Evolutionary conservation across 306 rosid species (phyloP), one percentile per base, ranked within the genome.

Genomic region (Cicer judaicum): DNA sequence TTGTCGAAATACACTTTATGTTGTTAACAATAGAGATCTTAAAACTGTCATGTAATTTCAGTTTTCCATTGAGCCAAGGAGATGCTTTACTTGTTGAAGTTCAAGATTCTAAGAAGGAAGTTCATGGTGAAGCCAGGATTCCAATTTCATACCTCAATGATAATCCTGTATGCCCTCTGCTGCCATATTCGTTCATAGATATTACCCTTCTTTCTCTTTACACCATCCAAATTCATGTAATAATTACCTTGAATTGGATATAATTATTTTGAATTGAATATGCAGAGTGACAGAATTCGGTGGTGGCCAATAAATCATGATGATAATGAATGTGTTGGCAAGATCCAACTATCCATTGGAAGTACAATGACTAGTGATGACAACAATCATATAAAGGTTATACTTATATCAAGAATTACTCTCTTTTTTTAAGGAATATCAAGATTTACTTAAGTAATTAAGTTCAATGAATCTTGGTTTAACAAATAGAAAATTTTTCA

Each of bases 291-390:
- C 63, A 87, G 79, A 81, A 81, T 88, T 74, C 88, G 88, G 42
- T 92, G 99, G 99, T 94, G 99, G 99, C 91, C 95, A 61, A 82
- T 94, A 65, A 89, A 86, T 86, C 99, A 84, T 75, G 96, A 90
- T 57, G 93, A 89, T 46, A 85, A 83, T 63, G 95, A 92, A 87
- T 94, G 99, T 70, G 84, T 90, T 72, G 99, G 99, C 80, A 94
- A 94, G 87, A 90, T 94, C 54, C 99, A 92, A 86, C 90, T 94
- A 66, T 88, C 63, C 44, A 82, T 94, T 42, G 86, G 89, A 43
- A 85, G 89, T 74, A 86, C 92, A 46, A 86, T 92, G 86, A 87
- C 84, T 47, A 88, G 75, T 47, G 90, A 92, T 21, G 96, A 92
- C 75, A 82, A 78, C 80, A 89, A 81, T 78, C 87, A 90, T 49